These are phyloP conservation scores for Kwoniella europaea DNA, from an alignment of 768 basidiomycete species.

Conservation along the genomic window DNA sequence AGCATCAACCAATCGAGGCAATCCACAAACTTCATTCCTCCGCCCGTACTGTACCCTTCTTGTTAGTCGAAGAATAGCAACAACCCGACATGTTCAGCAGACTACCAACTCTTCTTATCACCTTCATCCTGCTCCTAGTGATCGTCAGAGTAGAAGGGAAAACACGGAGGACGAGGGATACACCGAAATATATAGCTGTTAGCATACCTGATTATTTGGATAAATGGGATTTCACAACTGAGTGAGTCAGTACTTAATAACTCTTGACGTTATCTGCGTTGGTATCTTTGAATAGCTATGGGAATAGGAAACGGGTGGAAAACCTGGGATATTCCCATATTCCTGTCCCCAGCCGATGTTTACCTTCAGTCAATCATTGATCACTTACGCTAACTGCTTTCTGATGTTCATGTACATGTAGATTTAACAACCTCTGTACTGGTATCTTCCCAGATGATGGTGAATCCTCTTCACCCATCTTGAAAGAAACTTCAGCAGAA, in stretches of 20 bases:
- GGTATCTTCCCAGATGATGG: constrained; percentile 11
- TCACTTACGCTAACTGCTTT: neutral
- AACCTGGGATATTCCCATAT: no score
- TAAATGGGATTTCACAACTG: constrained; percentile 13
- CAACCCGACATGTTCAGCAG: neutral
- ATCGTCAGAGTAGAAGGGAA: neutral
- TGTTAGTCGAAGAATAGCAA: neutral
- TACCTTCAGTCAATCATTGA: no score
- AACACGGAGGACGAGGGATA: neutral
- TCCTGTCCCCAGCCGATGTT: no score
- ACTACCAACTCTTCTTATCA: neutral
- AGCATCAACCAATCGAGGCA: no score
- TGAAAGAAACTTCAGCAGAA: constrained; percentile 9
- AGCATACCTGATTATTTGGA: constrained; percentile 8
- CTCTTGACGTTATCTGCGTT: no score
- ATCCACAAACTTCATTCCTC: no score
- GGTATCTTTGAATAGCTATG: no score
- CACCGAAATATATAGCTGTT: neutral
- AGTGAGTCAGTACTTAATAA: neutral
- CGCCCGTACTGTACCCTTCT: no score
- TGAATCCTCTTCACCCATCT: constrained; percentile 2
- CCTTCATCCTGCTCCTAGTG: neutral
- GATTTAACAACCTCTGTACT: constrained; percentile 9
- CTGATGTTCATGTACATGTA: neutral
- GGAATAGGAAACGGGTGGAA: no score